These are phyloP conservation scores for Parathielavia hyrcaniae DNA, from an alignment of 495 filamentous ascomycete genomes.

Conservation along the genomic window DNA sequence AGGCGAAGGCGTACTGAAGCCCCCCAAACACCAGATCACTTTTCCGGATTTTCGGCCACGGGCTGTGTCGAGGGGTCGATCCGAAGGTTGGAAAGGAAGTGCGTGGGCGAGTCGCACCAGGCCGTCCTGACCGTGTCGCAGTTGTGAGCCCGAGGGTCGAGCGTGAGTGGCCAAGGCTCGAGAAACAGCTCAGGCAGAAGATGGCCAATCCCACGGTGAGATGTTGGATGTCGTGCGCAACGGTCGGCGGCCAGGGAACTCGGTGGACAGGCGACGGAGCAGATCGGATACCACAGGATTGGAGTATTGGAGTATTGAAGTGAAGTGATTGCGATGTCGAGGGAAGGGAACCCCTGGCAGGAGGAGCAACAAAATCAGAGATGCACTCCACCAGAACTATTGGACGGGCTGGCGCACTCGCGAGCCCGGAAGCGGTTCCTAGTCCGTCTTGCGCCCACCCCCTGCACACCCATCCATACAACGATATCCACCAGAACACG, in stretches of 20 bases:
- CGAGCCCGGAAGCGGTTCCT: conserved; percentile 14
- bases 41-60: background rate
- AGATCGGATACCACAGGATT: too few species aligned
- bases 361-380: conserved; percentile 18
- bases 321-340: background rate
- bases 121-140: background rate
- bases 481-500: conserved; percentile 1
- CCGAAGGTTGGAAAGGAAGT: background rate
- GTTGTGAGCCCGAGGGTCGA: background rate
- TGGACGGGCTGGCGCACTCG: conserved; percentile 7
- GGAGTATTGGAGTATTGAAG: background rate
- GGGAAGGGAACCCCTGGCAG: conserved; percentile 7
- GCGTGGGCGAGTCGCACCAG: conserved; percentile 6
- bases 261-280: background rate
- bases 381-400: conserved; percentile 17
- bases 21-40: conserved; percentile 3
- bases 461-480: background rate
- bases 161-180: background rate
- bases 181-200: background rate
- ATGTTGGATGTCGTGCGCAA: background rate
- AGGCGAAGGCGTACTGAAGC: background rate
- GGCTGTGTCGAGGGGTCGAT: background rate
- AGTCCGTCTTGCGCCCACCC: background rate
- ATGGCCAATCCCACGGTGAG: background rate
- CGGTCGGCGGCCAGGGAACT: background rate